Conservation (phyloP, 148 eudicot genomes). For the Rhododendron molle region DNA sequence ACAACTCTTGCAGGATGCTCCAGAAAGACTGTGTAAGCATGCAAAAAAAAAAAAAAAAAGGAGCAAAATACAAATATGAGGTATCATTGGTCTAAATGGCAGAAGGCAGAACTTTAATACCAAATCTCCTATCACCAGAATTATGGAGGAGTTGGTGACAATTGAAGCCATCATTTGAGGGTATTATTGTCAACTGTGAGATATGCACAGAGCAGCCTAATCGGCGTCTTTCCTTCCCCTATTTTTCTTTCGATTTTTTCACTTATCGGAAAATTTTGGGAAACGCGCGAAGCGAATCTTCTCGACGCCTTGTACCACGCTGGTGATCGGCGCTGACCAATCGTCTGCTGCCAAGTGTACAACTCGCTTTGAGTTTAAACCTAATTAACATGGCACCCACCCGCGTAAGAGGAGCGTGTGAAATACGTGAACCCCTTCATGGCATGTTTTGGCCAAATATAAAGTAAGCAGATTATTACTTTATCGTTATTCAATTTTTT, state of each 20-base stretch:
- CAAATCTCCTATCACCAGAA: neutral
- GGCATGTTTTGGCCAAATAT: neutral
- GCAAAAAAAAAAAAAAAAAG: neutral
- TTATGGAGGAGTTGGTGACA: neutral
- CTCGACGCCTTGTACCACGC: neutral
- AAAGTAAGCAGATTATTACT: too few species aligned
- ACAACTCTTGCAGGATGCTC: neutral
- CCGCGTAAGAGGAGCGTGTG: neutral
- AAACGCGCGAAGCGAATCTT: neutral
- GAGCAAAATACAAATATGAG: neutral
- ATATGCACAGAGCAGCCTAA: neutral
- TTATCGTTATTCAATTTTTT: too few species aligned
- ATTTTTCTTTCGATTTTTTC: neutral
- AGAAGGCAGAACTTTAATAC: neutral
- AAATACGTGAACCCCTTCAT: neutral
- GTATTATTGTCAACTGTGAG: neutral
- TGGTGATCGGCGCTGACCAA: neutral
- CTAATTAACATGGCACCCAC: neutral
- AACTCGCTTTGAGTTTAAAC: neutral
- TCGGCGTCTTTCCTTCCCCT: neutral
- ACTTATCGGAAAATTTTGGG: neutral
- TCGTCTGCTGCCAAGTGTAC: neutral
- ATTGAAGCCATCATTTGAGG: neutral
- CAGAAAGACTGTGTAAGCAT: neutral
- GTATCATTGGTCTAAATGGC: neutral